Evolutionary conservation across 768 basidiomycete genomes (phyloP), one percentile per base, ranked within the genome.

Genomic region (Tephrocybe sp.): DNA sequence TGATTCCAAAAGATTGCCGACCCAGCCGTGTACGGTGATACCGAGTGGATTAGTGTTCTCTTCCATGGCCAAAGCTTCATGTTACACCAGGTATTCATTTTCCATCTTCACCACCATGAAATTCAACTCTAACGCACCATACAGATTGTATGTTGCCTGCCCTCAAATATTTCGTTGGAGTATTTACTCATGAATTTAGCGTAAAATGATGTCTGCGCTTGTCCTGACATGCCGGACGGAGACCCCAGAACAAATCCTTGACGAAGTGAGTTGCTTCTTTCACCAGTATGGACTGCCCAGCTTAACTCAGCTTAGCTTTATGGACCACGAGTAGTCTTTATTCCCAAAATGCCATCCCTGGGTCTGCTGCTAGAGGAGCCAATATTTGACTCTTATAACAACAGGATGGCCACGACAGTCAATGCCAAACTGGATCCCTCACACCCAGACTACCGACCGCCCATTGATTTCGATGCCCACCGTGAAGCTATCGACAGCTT

Each of bases 31-130:
- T 86, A 92, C 53, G 92, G 90, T 18, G 85, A 84, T 31, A 94
- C 89, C 1, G 95, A 99, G 62, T 98, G 95, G 94, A 82, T 98
- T 37, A 88, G 88, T 38, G 84, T 98, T 16, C 73, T 88, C 52
- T 88, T 97, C 64, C 93, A 98, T 63, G 97, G 95, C 0, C 97
- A 99, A 67, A 94, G 91, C 59, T 99, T 99, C 67, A 98, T 99
- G 97, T 70, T 99, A 46, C 95, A 99, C 66, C 97, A 99, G 76
- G 94, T 94, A 59, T 45, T 76, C 69, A 44, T 30, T 50, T 15
- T 19, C 6, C 34, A 1, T 3, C 24, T 38, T n/a, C 8, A 34
- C 30, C 53, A 27, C n/a, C 24, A 1, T n/a, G n/a, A n/a, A n/a
- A n/a, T n/a, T n/a, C n/a, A n/a, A n/a, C n/a, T n/a, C n/a, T n/a